phyloP scores from a whole-genome alignment of 306 rosid genomes.

The Gynostemma pentaphyllum region DNA sequence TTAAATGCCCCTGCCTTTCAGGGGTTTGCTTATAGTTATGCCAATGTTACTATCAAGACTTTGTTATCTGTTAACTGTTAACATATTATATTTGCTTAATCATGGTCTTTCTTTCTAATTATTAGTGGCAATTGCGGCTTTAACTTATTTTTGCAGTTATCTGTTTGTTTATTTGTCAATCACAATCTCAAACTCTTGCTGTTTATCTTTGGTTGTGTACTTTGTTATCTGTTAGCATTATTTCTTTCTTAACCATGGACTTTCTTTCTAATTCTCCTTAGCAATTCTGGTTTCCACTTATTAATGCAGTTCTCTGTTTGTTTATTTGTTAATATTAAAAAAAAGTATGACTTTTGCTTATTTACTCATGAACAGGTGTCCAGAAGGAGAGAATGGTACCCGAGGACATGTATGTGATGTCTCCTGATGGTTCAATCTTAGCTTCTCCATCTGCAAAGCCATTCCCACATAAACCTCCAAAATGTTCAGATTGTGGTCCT shows the following conservation, averaged over 20 bases:
- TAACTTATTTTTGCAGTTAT: too few species aligned
- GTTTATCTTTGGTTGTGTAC: background rate
- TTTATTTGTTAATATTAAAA: background rate
- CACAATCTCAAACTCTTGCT: background rate
- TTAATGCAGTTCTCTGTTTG: background rate
- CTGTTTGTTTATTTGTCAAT: too few species aligned
- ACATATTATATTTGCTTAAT: too few species aligned
- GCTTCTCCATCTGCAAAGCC: constrained; percentile 74
- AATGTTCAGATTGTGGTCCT: constrained; percentile 82
- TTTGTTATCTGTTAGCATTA: background rate
- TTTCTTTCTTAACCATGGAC: constrained; percentile 7
- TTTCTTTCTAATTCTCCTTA: background rate
- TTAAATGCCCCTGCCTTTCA: background rate
- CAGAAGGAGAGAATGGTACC: constrained; percentile 95
- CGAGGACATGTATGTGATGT: constrained; percentile 79
- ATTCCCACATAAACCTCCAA: constrained; percentile 84
- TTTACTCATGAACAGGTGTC: constrained; percentile 46
- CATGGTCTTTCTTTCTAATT: too few species aligned
- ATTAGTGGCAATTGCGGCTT: too few species aligned
- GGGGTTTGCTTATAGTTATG: background rate
- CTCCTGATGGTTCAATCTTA: constrained; percentile 55
- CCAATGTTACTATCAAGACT: too few species aligned
- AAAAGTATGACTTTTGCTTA: background rate
- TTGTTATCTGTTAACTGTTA: too few species aligned
- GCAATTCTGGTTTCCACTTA: background rate